Conservation (phyloP, 805 yeast genomes). For the Metschnikowia bowlesiae region DNA sequence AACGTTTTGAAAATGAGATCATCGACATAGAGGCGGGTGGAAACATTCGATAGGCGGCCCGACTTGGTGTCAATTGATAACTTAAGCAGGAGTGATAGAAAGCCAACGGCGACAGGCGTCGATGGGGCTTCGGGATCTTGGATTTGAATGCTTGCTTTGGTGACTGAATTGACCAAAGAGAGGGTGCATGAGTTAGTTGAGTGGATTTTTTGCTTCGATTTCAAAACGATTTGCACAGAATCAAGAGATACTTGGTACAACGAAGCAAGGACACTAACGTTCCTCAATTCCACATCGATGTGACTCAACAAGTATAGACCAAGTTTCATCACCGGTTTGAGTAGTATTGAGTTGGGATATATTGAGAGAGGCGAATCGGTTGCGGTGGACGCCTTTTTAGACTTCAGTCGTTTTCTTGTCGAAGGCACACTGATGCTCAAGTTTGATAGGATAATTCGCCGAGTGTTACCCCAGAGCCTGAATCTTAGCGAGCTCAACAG, state of each 20-base stretch:
- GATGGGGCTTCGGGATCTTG: not conserved
- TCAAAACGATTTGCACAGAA: constrained; percentile 1
- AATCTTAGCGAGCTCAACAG: constrained; percentile 24
- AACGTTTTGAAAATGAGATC: constrained; percentile 8
- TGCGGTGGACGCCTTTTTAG: not conserved
- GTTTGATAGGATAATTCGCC: constrained; percentile 29
- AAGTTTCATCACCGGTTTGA: not conserved
- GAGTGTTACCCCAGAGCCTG: constrained; percentile 37
- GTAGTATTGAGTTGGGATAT: constrained; percentile 6
- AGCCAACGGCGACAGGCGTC: constrained; percentile 3
- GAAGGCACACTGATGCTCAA: constrained; percentile 7
- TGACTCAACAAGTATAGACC: not conserved
- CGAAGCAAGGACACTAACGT: not conserved
- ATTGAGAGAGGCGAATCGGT: constrained; percentile 7
- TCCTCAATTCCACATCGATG: constrained; percentile 9
- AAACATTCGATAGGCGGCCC: constrained; percentile 9
- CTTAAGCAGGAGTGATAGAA: constrained; percentile 6
- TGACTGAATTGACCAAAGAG: not conserved
- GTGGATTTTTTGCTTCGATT: not conserved
- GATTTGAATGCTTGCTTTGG: not conserved
- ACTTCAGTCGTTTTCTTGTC: not conserved
- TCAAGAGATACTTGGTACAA: not conserved
- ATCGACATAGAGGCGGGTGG: constrained; percentile 10
- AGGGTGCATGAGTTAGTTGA: not conserved
- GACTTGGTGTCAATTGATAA: constrained; percentile 3